A percentile compares a stretch with the other conserved stretches of the same genome.
These are phyloP conservation scores for Rugonectria rugulosa DNA, from an alignment of 2,329 filamentous ascomycete genomes.

Conservation along the genomic window DNA sequence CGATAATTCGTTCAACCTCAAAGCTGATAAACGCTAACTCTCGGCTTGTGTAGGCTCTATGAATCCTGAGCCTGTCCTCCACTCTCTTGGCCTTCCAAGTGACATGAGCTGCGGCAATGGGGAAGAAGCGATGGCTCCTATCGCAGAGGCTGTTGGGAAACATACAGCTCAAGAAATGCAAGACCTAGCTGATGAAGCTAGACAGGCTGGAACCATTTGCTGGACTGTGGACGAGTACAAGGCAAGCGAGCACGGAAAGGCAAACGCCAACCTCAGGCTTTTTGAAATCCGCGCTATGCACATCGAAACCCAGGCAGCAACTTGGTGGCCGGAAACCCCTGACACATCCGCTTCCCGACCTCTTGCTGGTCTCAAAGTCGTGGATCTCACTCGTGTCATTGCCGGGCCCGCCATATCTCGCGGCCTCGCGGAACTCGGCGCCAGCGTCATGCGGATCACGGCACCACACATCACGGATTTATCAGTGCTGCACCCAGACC, in stretches of 20 bases:
- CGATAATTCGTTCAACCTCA: no score
- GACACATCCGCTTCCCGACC: slow-evolving; percentile 47
- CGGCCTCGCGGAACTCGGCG: slow-evolving; percentile 54
- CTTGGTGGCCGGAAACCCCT: slow-evolving; percentile 51
- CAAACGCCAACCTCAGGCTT: background rate
- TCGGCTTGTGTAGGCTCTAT: no score
- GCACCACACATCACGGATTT: slow-evolving; percentile 48
- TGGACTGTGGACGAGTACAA: background rate
- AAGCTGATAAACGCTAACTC: no score
- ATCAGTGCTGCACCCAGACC: slow-evolving; percentile 51
- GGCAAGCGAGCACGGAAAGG: slow-evolving; percentile 1
- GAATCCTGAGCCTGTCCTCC: background rate
- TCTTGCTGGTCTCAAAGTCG: slow-evolving; percentile 55
- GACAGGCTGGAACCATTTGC: slow-evolving; percentile 1
- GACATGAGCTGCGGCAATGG: no score
- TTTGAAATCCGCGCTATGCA: background rate
- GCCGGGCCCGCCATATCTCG: slow-evolving; percentile 54
- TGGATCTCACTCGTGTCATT: slow-evolving; percentile 57
- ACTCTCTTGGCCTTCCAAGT: background rate
- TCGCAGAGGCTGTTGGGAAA: no score
- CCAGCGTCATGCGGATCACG: slow-evolving; percentile 55
- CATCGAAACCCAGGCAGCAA: slow-evolving; percentile 37
- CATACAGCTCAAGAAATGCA: no score
- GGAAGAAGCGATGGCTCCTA: no score
- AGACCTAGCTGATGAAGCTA: background rate